A percentile compares a stretch with the other conserved stretches of the same genome.
phyloP scores from a whole-genome alignment of 75 land plant species.

The Selaginella tamariscina region DNA sequence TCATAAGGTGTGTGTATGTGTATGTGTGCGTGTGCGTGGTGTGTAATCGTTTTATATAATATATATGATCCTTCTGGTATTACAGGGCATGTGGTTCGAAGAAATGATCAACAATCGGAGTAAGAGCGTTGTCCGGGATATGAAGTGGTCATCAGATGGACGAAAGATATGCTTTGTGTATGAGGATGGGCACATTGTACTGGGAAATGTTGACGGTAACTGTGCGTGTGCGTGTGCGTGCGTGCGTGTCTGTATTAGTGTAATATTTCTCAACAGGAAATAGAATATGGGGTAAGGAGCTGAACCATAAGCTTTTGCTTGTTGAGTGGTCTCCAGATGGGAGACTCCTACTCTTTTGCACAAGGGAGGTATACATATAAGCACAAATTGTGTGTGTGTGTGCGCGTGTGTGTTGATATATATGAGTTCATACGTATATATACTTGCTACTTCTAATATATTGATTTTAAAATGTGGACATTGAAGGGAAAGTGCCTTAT shows the following conservation, averaged over 20 bases:
- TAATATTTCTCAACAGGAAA: too few species aligned
- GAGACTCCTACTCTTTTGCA: slow-evolving; percentile 29
- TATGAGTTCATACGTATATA: not conserved
- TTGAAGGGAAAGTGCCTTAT: slow-evolving; percentile 28
- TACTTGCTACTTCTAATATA: not conserved
- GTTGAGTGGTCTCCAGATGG: slow-evolving; percentile 38
- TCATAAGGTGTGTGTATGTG: slow-evolving; percentile 22
- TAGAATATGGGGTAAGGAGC: slow-evolving; percentile 29
- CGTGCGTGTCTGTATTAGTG: too few species aligned
- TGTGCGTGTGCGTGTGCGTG: too few species aligned
- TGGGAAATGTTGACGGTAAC: slow-evolving; percentile 37
- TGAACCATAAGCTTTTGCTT: slow-evolving; percentile 15
- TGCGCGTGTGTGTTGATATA: too few species aligned
- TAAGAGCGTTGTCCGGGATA: slow-evolving; percentile 30
- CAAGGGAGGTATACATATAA: slow-evolving; percentile 17
- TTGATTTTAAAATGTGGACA: not conserved
- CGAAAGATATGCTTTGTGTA: slow-evolving; percentile 35
- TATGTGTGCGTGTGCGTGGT: too few species aligned
- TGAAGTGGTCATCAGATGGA: slow-evolving; percentile 30
- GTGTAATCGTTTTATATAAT: not conserved
- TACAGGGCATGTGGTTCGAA: slow-evolving; percentile 38
- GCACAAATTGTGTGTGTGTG: too few species aligned
- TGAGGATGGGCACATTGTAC: slow-evolving; percentile 33
- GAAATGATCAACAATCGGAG: slow-evolving; percentile 35
- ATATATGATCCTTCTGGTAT: not conserved